These are phyloP conservation scores for Sclerotinia minor DNA, from an alignment of 2,329 filamentous ascomycete species.

Conservation along the genomic window DNA sequence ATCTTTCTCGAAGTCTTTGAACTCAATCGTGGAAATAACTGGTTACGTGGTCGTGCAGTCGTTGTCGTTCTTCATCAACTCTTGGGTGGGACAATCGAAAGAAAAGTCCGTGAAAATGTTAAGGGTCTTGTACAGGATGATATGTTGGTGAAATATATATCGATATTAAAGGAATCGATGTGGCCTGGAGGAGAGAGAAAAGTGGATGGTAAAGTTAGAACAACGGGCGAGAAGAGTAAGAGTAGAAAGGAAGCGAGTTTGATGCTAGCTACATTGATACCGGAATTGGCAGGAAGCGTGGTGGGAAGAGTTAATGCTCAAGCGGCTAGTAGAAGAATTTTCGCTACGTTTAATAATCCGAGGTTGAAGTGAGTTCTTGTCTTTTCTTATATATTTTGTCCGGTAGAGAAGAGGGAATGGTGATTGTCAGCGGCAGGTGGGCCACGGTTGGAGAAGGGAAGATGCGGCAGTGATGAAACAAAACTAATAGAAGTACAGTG, in stretches of 20 bases:
- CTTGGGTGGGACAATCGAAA: conserved; percentile 91
- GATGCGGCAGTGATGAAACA: neutral
- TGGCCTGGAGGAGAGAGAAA: conserved; percentile 72
- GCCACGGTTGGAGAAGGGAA: no score
- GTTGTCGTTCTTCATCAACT: conserved; percentile 96
- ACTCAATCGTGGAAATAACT: conserved; percentile 92
- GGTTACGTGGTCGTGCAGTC: conserved; percentile 91
- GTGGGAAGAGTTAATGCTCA: conserved; percentile 91
- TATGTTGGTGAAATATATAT: conserved; percentile 72
- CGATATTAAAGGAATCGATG: conserved; percentile 70
- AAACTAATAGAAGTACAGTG: conserved; percentile 32
- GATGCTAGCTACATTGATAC: conserved; percentile 84
- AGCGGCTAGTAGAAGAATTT: conserved; percentile 81
- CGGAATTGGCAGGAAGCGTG: conserved; percentile 88
- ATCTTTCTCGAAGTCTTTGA: conserved; percentile 96
- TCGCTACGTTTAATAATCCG: conserved; percentile 88
- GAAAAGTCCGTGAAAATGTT: conserved; percentile 86
- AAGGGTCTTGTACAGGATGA: conserved; percentile 75
- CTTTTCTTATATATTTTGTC: neutral
- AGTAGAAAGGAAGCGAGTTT: conserved; percentile 84
- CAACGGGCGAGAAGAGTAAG: conserved; percentile 70
- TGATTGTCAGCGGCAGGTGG: neutral
- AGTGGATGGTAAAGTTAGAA: conserved; percentile 56
- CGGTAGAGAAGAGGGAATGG: neutral
- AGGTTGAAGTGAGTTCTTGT: conserved; percentile 72